These are phyloP conservation scores for Penicillium sp. DNA, from an alignment of 2,329 filamentous ascomycete species.

Conservation along the genomic window DNA sequence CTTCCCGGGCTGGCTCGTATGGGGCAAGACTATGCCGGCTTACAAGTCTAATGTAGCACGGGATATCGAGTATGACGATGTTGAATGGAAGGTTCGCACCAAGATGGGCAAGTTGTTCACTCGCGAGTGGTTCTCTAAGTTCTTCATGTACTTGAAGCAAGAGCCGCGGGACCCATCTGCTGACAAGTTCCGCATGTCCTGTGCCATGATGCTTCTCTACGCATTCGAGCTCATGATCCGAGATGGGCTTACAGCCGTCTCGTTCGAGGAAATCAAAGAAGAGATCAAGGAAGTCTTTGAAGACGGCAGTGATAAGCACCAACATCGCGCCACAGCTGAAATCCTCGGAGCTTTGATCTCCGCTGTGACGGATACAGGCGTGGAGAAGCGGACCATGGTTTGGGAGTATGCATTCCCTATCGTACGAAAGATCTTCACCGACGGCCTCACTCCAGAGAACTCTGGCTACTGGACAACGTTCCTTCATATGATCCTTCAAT, in stretches of 20 bases:
- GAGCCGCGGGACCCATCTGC: constrained; percentile 79
- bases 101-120: constrained; percentile 80
- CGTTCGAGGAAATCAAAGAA: constrained; percentile 83
- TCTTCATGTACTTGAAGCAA: constrained; percentile 93
- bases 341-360: constrained; percentile 83
- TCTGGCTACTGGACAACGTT: constrained; percentile 93
- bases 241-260: constrained; percentile 71
- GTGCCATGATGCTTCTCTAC: constrained; percentile 81
- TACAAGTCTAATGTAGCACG: constrained; percentile 67
- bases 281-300: constrained; percentile 75
- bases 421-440: constrained; percentile 79
- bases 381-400: constrained; percentile 69
- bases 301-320: constrained; percentile 94
- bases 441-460: constrained; percentile 92
- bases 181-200: constrained; percentile 87
- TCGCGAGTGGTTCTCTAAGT: constrained; percentile 79
- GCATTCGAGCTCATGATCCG: constrained; percentile 82
- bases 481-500: constrained; percentile 81
- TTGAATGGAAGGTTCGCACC: constrained; percentile 69
- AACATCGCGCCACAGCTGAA: constrained; percentile 92
- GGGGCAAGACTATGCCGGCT: constrained; percentile 82
- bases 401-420: constrained; percentile 92
- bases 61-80: constrained; percentile 73
- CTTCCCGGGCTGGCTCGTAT: constrained; percentile 93
- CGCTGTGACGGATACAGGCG: constrained; percentile 73